Conservation (phyloP, 768 basidiomycete species). For the Xerocomus potaroensis region DNA sequence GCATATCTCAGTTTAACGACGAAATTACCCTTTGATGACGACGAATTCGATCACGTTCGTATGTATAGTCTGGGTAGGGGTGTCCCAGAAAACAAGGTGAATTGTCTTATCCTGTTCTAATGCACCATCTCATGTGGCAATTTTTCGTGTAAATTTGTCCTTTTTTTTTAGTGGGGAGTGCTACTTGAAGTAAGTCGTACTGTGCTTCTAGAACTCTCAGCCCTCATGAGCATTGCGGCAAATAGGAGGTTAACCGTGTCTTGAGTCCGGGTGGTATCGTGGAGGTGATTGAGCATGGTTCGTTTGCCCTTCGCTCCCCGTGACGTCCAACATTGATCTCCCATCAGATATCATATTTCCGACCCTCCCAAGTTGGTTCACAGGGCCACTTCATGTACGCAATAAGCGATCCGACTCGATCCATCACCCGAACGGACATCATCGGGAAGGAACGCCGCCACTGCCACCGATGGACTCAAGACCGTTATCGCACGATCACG, state of each 20-base stretch:
- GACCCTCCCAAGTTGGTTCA: constrained; percentile 74
- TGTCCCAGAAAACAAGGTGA: constrained; percentile 72
- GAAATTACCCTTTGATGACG: constrained; percentile 75
- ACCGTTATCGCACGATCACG: constrained; percentile 58
- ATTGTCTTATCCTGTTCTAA: neutral
- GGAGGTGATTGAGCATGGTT: constrained; percentile 73
- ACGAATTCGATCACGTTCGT: constrained; percentile 80
- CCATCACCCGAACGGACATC: constrained; percentile 46
- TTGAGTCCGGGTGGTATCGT: constrained; percentile 65
- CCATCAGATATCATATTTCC: constrained; percentile 69
- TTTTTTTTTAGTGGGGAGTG: constrained; percentile 52
- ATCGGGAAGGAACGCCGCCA: constrained; percentile 30
- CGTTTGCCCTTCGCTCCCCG: constrained; percentile 7
- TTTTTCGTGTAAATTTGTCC: neutral
- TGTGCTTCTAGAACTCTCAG: neutral
- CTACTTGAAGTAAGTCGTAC: constrained; percentile 52
- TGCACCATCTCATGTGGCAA: constrained; percentile 4
- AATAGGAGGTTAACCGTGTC: constrained; percentile 68
- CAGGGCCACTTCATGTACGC: constrained; percentile 57
- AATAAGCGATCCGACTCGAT: constrained; percentile 45
- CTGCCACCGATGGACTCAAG: constrained; percentile 30
- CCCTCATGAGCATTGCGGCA: constrained; percentile 6
- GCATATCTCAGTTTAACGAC: constrained; percentile 54
- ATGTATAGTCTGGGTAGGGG: constrained; percentile 60
- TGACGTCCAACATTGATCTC: neutral